These are phyloP conservation scores for Schizonepeta tenuifolia DNA, from an alignment of 257 asterid genomes.

Conservation along the genomic window DNA sequence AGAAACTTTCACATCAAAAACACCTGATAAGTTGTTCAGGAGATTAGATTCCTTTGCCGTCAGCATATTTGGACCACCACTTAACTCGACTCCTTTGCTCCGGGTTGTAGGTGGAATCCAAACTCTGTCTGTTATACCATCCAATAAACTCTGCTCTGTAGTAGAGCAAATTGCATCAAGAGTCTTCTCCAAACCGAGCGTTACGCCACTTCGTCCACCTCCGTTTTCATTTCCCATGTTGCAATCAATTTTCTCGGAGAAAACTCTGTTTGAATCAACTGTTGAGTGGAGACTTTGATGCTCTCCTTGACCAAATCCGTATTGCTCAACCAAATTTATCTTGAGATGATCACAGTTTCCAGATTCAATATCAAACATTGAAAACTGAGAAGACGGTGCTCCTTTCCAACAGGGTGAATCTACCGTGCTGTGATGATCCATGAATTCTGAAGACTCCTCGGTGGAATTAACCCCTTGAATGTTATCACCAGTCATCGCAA, in stretches of 20 bases:
- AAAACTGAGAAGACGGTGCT: conserved; percentile 60
- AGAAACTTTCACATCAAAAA: conserved; percentile 39
- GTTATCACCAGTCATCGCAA: conserved; percentile 34
- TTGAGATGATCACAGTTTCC: conserved; percentile 35
- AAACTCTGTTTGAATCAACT: conserved; percentile 39
- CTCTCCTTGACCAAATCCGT: conserved; percentile 42
- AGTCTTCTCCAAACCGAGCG: conserved; percentile 33
- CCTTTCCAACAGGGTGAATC: conserved; percentile 99
- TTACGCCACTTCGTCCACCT: conserved; percentile 37
- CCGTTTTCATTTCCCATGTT: conserved; percentile 36
- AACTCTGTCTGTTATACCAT: conserved; percentile 35
- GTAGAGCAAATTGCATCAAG: conserved; percentile 38
- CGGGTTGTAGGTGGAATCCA: conserved; percentile 33
- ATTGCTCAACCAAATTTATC: conserved; percentile 43
- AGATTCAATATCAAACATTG: conserved; percentile 56
- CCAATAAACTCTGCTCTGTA: conserved; percentile 39
- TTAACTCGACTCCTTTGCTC: conserved; percentile 43
- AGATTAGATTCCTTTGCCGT: conserved; percentile 39
- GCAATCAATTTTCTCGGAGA: conserved; percentile 43
- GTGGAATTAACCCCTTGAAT: conserved; percentile 44
- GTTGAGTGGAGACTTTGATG: conserved; percentile 38
- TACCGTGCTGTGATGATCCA: conserved; percentile 63
- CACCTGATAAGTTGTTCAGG: conserved; percentile 36
- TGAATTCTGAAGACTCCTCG: conserved; percentile 56
- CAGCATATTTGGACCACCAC: conserved; percentile 39